Evolutionary conservation across 2,329 filamentous ascomycete genomes (phyloP).

Genomic region (Penicillium sp.): DNA sequence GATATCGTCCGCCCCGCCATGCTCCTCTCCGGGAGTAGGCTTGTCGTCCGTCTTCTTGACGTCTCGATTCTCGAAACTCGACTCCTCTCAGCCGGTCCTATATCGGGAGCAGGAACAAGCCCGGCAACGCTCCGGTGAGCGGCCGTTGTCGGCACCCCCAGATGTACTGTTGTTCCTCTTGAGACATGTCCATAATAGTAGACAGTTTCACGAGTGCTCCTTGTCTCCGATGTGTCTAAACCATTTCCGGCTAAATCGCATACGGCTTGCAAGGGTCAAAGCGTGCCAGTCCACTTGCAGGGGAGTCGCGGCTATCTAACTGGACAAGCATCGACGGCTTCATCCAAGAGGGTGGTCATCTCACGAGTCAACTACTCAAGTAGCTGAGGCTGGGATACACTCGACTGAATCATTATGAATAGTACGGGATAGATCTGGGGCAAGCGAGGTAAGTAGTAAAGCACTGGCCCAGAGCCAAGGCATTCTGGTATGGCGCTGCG

Average conservation of each 20-base stretch:
- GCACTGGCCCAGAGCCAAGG: neutral
- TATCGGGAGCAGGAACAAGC: constrained; percentile 6
- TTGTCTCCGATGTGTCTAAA: constrained; percentile 1
- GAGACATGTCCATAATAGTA: neutral
- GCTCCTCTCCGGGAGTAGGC: neutral
- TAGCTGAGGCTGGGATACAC: neutral
- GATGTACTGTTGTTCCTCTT: neutral
- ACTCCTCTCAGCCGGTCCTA: constrained; percentile 3
- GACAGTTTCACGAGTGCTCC: neutral
- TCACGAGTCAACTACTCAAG: constrained; percentile 1
- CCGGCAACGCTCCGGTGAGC: constrained; percentile 10
- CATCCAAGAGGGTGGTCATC: neutral
- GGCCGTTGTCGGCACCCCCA: constrained; percentile 1
- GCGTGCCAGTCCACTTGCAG: neutral
- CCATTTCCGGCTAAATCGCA: neutral
- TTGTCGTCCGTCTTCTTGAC: neutral
- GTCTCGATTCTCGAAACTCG: neutral
- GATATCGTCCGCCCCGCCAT: constrained; percentile 28
- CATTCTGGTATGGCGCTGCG: neutral
- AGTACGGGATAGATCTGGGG: neutral
- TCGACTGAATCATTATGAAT: neutral
- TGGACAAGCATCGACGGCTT: constrained; percentile 8
- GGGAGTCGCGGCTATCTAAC: constrained; percentile 1
- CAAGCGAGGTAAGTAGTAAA: neutral
- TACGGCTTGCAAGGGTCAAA: neutral